Base-by-base conservation (phyloP, 2,329 filamentous ascomycete species). In the Lachnellula suecica region DNA sequence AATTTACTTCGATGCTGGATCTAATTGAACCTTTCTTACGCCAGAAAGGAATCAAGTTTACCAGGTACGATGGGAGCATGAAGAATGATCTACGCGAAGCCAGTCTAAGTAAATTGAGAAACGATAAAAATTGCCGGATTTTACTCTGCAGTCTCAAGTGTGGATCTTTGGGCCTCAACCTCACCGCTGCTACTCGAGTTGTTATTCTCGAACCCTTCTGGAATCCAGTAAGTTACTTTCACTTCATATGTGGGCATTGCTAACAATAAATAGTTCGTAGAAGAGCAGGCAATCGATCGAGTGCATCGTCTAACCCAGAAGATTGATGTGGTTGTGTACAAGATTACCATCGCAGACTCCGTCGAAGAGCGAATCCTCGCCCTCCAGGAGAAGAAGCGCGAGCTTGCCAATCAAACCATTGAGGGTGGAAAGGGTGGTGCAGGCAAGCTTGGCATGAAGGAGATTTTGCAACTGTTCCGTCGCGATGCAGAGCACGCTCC, bases 261-360 rank as follows among this genome's bases (percentile, higher is more conserved):
- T 58, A 59, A 59, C 35, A 40, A 8, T 31, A 47, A 51, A n/a
- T 61, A 89, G 82, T 99, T 99, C 66, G 91, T 99, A 29, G 94
- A 99, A 75, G 94, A 99, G 70, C 94, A 99, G 77, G 94, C 94
- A 44, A 99, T 99, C 62, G 94, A 99, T 71, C 91, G 94, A 49
- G 94, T 99, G 23, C 94, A 99, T 69, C 91, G 94, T n/a, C 86
- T 99, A 48, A 97, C 96, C 37, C 94, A 99, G 72, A 97, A 91
- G 1, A 81, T 93, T 37, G 92, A 97, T 66, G 94, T 99, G 29
- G 84, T 93, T 51, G 91, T 99, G 58, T 99, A 96, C 77, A 95
- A 94, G 65, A 83, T 99, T 63, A 96, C 91, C 2, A 86, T 99
- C 56, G 82, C 83, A 59, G 80, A 87, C 60, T 92, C 88, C 0